Percentiles rank a stretch among this genome's conserved stretches.
Conservation (phyloP, 1,284 basidiomycete genomes). For the Vanrija sp. region DNA sequence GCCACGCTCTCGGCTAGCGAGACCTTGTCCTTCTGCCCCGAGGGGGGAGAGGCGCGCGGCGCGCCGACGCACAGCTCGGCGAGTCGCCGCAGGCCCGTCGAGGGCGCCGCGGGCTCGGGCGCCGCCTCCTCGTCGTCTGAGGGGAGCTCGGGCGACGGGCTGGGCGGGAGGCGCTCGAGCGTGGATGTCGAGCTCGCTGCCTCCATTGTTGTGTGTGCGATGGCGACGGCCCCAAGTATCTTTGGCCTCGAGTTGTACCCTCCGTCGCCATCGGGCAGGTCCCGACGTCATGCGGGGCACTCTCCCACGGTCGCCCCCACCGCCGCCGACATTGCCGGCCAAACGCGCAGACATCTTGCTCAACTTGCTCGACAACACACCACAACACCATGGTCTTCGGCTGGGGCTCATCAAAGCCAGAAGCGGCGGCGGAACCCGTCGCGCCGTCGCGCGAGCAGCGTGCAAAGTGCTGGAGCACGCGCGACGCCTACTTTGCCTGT, state of each 20-base stretch:
- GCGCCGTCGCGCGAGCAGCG: slow-evolving; percentile 47
- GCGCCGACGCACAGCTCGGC: neutral
- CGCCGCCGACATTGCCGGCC: too few species aligned
- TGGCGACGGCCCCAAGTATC: too few species aligned
- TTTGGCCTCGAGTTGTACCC: too few species aligned
- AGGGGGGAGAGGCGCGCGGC: neutral
- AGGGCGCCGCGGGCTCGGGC: neutral
- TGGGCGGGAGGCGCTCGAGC: slow-evolving; percentile 5
- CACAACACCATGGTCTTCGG: neutral
- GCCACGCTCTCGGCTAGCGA: too few species aligned
- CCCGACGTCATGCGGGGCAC: too few species aligned
- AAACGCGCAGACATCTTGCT: too few species aligned
- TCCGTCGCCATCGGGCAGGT: too few species aligned
- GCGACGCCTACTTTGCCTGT: slow-evolving; percentile 50
- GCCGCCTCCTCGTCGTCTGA: neutral
- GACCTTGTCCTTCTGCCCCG: too few species aligned
- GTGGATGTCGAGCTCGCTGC: neutral
- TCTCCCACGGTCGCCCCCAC: too few species aligned
- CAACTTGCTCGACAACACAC: neutral
- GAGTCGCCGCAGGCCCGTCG: neutral
- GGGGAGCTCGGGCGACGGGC: neutral
- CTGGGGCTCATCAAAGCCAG: neutral
- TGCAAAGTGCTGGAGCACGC: slow-evolving; percentile 45
- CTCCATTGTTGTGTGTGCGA: too few species aligned
- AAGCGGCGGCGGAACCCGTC: slow-evolving; percentile 2